Percentiles rank a stretch among this genome's conserved stretches.
These are phyloP conservation scores for Pascua guehoae DNA, from an alignment of 1,284 basidiomycete species.

Conservation along the genomic window DNA sequence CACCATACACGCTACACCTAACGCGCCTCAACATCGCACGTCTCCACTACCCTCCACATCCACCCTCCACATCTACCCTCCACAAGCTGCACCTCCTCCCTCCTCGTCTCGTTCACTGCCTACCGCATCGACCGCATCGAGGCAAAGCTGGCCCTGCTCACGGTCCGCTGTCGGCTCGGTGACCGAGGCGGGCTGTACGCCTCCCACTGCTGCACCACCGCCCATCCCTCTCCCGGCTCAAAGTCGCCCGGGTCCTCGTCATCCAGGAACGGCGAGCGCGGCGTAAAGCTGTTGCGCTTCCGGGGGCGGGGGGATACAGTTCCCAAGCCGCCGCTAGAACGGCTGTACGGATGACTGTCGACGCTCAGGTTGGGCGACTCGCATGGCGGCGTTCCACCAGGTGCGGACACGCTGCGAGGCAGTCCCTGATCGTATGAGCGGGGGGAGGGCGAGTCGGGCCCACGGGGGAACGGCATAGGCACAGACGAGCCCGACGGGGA, in stretches of 20 bases:
- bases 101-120: no score
- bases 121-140: no score
- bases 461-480: conserved; percentile 32
- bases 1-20: no score
- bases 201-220: conserved; percentile 39
- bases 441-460: conserved; percentile 33
- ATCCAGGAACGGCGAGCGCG: conserved; percentile 35
- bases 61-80: no score
- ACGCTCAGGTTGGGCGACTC: conserved; percentile 1
- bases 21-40: no score
- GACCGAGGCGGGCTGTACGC: conserved; percentile 2
- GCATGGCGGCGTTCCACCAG: no score
- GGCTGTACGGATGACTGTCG: background rate
- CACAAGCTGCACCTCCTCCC: no score
- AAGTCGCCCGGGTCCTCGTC: conserved; percentile 48
- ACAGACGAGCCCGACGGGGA: background rate
- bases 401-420: background rate
- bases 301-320: background rate
- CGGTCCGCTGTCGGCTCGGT: no score
- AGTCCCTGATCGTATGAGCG: conserved; percentile 13
- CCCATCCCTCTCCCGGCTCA: conserved; percentile 45
- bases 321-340: background rate
- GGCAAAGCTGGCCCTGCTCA: no score
- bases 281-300: conserved; percentile 13
- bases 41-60: no score